Conservation (phyloP, 2,329 filamentous ascomycete genomes). For the Lasiodiplodia sp. region DNA sequence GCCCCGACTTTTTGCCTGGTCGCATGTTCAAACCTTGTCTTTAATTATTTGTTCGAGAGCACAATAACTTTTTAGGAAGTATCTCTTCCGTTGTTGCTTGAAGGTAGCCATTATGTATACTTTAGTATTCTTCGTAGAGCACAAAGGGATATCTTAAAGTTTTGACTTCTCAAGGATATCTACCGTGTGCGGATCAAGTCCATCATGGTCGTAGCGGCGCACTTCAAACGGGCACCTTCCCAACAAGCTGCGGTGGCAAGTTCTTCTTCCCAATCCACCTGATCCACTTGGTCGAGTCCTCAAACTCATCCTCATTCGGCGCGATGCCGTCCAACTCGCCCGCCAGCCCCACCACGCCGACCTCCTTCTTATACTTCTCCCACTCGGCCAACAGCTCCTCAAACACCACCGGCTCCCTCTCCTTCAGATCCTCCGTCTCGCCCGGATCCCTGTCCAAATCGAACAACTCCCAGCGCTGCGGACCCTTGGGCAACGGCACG, state of each 20-base stretch:
- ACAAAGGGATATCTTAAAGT: no score
- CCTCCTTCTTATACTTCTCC: constrained; percentile 31
- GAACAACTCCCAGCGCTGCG: constrained; percentile 28
- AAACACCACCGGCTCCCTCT: constrained; percentile 7
- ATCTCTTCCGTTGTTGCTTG: no score
- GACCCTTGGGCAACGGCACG: constrained; percentile 23
- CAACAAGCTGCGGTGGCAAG: constrained; percentile 6
- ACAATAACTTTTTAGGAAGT: no score
- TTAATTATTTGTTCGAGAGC: no score
- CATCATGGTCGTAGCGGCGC: no score
- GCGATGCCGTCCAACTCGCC: constrained; percentile 8
- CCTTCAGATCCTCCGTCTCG: constrained; percentile 23
- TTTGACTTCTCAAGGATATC: no score
- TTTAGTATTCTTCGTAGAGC: no score
- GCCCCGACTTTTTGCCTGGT: no score
- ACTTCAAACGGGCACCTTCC: neutral
- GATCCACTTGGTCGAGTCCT: constrained; percentile 24
- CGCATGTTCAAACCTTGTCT: no score
- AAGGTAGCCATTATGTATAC: no score
- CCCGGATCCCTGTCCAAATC: constrained; percentile 24
- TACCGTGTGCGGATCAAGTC: no score
- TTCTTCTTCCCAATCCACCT: constrained; percentile 28
- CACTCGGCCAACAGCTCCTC: constrained; percentile 18
- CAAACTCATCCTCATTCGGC: constrained; percentile 22
- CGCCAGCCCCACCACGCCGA: constrained; percentile 23